phyloP scores from a whole-genome alignment of 805 yeast genomes.

The Torulaspora delbrueckii region DNA sequence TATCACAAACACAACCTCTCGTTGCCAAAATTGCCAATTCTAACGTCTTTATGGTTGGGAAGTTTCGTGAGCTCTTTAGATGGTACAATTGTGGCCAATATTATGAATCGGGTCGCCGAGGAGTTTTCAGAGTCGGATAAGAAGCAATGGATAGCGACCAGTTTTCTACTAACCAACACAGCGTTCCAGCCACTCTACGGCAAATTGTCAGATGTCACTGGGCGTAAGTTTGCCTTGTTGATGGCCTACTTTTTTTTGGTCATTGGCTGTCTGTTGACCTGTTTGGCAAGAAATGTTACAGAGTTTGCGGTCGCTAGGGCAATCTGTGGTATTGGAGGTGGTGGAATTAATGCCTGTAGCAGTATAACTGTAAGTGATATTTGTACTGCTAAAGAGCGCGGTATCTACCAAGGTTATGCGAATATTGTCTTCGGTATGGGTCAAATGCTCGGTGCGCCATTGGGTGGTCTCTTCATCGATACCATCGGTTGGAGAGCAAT shows the following conservation, averaged over 20 bases:
- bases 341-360: conserved; percentile 72
- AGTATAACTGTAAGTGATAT: conserved; percentile 75
- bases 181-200: conserved; percentile 68
- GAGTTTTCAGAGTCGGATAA: conserved; percentile 45
- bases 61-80: conserved; percentile 45
- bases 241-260: conserved; percentile 42
- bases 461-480: conserved; percentile 58
- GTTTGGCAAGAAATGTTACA: conserved; percentile 31
- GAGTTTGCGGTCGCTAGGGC: conserved; percentile 53
- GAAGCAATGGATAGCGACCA: conserved; percentile 63
- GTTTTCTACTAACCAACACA: conserved; percentile 57
- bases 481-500: conserved; percentile 62
- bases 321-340: conserved; percentile 87
- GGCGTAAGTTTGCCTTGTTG: conserved; percentile 43
- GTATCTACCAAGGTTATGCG: conserved; percentile 77
- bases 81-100: conserved; percentile 45
- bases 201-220: conserved; percentile 51
- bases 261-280: conserved; percentile 44
- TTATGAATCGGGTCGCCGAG: conserved; percentile 45
- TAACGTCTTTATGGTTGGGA: conserved; percentile 43
- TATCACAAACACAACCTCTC: conserved; percentile 27
- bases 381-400: conserved; percentile 70
- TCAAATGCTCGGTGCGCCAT: conserved; percentile 62
- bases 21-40: conserved; percentile 31
- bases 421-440: conserved; percentile 74